These are phyloP conservation scores for Bisporella sp. DNA, from an alignment of 2,329 filamentous ascomycete species.

Conservation along the genomic window DNA sequence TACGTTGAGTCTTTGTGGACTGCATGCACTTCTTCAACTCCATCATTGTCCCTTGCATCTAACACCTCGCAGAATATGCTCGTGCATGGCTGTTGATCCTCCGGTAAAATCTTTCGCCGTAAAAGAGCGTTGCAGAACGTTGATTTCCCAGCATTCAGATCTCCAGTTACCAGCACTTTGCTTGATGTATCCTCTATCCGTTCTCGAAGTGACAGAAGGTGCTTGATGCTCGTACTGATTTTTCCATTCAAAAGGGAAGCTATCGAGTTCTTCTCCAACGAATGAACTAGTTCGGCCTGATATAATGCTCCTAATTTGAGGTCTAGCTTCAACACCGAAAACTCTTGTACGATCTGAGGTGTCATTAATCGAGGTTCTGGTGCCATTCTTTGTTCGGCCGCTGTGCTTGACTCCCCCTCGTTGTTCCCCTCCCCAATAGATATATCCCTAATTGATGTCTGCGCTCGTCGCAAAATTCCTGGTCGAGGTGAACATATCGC, in stretches of 20 bases:
- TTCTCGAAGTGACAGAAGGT: slow-evolving; percentile 78
- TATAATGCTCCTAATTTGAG: slow-evolving; percentile 81
- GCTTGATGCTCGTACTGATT: slow-evolving; percentile 87
- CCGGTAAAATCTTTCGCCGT: slow-evolving; percentile 84
- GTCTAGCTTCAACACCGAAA: slow-evolving; percentile 91
- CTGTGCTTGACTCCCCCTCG: slow-evolving; percentile 64
- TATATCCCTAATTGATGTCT: slow-evolving; percentile 60
- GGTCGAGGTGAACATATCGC: slow-evolving; percentile 34
- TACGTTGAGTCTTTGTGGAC: slow-evolving; percentile 77
- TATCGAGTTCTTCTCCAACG: slow-evolving; percentile 84
- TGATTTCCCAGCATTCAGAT: slow-evolving; percentile 95
- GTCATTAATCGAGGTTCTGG: slow-evolving; percentile 79
- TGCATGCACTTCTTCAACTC: slow-evolving; percentile 91
- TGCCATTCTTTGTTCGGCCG: slow-evolving; percentile 52
- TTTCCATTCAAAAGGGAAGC: slow-evolving; percentile 88
- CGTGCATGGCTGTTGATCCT: slow-evolving; percentile 96
- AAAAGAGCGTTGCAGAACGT: slow-evolving; percentile 98
- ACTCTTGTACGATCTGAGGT: slow-evolving; percentile 89
- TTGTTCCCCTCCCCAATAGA: slow-evolving; percentile 42
- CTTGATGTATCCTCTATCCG: slow-evolving; percentile 96
- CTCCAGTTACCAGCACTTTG: slow-evolving; percentile 92
- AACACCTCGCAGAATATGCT: slow-evolving; percentile 98
- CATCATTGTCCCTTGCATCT: slow-evolving; percentile 83
- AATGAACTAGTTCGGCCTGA: slow-evolving; percentile 88
- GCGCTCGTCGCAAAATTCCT: slow-evolving; percentile 55